Conservation (phyloP, 371 early-diverging fungal species). For the Basidiobolus meristosporus region DNA sequence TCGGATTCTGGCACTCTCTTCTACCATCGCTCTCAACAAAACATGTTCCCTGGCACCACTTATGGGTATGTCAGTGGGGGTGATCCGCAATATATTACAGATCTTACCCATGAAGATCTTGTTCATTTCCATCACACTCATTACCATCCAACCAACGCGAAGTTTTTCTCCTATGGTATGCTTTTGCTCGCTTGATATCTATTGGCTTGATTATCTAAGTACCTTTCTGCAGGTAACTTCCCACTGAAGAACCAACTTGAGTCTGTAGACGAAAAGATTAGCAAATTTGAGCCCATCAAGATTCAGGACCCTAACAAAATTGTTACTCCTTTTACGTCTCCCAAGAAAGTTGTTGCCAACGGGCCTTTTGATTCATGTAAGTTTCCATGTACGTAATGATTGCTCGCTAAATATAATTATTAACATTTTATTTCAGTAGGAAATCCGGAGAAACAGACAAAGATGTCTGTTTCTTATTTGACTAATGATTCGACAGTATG, state of each 20-base stretch:
- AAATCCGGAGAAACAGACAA: conserved; percentile 57
- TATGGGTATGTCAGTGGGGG: conserved; percentile 79
- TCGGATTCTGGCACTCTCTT: conserved; percentile 56
- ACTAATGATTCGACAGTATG: conserved; percentile 55
- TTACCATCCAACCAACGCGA: conserved; percentile 84
- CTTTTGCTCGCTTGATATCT: neutral
- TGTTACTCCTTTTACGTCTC: conserved; percentile 21
- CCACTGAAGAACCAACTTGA: conserved; percentile 51
- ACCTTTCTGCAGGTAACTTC: conserved; percentile 56
- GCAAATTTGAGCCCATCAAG: conserved; percentile 3
- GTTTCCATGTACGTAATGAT: neutral
- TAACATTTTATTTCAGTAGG: no score
- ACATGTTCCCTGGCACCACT: conserved; percentile 66
- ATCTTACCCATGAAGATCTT: conserved; percentile 70
- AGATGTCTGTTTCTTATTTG: conserved; percentile 53
- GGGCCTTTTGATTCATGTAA: conserved; percentile 62
- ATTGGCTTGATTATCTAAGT: no score
- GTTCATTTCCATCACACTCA: conserved; percentile 60
- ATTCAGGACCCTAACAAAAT: conserved; percentile 16
- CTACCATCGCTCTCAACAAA: conserved; percentile 52
- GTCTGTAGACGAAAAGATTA: conserved; percentile 37
- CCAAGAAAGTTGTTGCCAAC: conserved; percentile 20
- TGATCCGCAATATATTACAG: conserved; percentile 73
- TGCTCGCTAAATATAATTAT: neutral
- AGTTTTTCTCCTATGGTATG: conserved; percentile 73